Conservation (phyloP, 441 rosid genomes). For the Adansonia rubrostipa region DNA sequence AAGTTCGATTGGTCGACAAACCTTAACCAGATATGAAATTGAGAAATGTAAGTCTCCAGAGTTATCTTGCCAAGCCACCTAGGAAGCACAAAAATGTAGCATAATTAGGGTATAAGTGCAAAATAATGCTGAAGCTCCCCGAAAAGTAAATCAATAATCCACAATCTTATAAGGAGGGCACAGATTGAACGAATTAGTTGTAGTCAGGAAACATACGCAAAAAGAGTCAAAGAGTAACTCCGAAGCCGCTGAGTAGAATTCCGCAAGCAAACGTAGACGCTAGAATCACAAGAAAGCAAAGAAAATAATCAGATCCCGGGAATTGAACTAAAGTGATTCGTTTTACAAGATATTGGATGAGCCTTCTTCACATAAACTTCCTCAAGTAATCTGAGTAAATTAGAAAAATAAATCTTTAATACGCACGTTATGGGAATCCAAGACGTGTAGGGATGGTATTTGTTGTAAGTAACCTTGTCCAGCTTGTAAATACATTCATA, state of each 20-base stretch:
- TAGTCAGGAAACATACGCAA: conserved; percentile 67
- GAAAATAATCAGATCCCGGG: conserved; percentile 31
- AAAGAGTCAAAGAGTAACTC: conserved; percentile 70
- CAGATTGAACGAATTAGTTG: conserved; percentile 23
- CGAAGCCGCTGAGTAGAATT: conserved; percentile 87
- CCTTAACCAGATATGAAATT: conserved; percentile 99
- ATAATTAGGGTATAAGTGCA: conserved; percentile 22
- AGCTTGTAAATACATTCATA: conserved; percentile 88
- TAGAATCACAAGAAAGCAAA: conserved; percentile 43
- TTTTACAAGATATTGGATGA: background rate
- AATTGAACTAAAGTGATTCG: conserved; percentile 17
- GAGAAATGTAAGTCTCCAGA: conserved; percentile 94
- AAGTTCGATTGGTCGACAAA: conserved; percentile 34
- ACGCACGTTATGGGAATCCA: conserved; percentile 99
- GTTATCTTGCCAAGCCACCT: conserved; percentile 99
- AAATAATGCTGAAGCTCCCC: background rate
- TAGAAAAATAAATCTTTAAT: conserved; percentile 18
- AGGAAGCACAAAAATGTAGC: conserved; percentile 26
- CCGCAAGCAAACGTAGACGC: conserved; percentile 92
- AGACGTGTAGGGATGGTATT: conserved; percentile 94
- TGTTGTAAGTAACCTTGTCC: conserved; percentile 95
- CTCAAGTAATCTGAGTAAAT: background rate
- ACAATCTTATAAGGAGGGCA: background rate
- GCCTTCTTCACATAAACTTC: background rate
- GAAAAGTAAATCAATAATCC: background rate